A percentile compares a stretch with the other conserved stretches of the same genome.
phyloP scores from a whole-genome alignment of 257 asterid genomes.

The Ophiorrhiza pumila region DNA sequence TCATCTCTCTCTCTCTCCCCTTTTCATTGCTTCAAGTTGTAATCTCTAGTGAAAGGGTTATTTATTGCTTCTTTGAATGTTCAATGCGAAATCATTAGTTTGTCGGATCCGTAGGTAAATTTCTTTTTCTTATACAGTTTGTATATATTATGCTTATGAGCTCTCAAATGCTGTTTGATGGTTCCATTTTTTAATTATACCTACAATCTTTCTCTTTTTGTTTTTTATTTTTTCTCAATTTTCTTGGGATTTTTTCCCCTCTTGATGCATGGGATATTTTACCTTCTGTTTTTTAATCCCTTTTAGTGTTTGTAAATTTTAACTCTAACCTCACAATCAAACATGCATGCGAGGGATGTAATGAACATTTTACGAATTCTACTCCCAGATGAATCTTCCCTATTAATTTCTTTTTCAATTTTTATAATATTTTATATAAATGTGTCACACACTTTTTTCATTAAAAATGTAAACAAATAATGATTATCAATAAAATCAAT shows the following conservation, averaged over 20 bases:
- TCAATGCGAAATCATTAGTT: constrained; percentile 49
- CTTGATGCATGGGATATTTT: background rate
- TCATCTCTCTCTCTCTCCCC: constrained; percentile 1
- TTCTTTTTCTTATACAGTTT: constrained; percentile 42
- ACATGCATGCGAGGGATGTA: no score
- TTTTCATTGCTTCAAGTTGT: constrained; percentile 56
- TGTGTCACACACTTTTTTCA: no score
- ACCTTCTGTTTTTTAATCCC: background rate
- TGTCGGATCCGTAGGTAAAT: constrained; percentile 48
- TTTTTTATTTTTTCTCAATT: background rate
- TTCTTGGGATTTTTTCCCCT: background rate
- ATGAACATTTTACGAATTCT: no score
- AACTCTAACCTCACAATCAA: no score
- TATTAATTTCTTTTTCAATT: no score
- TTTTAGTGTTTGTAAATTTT: no score
- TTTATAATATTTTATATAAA: no score
- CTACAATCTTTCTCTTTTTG: no score
- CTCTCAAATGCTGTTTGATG: constrained; percentile 15
- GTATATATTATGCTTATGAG: no score
- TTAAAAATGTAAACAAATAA: no score
- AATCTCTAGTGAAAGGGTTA: constrained; percentile 29
- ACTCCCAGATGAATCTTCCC: no score
- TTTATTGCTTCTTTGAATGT: constrained; percentile 51
- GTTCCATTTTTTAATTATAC: background rate
- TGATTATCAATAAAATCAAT: no score